Base-by-base conservation (phyloP, 2,329 filamentous ascomycete genomes). In the Colletotrichum sp. region DNA sequence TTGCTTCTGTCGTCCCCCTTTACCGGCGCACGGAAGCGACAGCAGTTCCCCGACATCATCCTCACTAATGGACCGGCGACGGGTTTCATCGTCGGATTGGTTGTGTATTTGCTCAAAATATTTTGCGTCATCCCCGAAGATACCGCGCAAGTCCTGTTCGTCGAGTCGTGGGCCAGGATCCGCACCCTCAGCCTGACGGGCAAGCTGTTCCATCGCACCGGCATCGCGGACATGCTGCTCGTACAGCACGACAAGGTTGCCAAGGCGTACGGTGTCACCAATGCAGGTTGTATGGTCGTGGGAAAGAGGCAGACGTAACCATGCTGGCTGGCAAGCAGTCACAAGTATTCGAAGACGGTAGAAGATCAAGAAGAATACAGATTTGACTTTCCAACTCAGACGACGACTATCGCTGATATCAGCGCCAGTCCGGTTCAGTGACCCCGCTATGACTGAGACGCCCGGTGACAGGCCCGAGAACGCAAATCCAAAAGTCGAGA, bases 131-230 rank as follows among this genome's bases (percentile, higher is more conserved):
- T 86, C 30, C 88, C 88, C 0, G 82, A 87, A 25, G 85, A 88
- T 32, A 90, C 90, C 78, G 93, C 96, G 86, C 91, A 92, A 77
- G 93, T 94, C 12, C 88, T 98, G 16, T 99, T 97, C 83, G 91
- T 98, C 32, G 97, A 99, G 87, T 97, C 94, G 25, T 98, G 96
- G 93, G 96, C 97, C 4, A 90, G 97, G 19, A 94, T 98, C 19
- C 93, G 90, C 78, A 93, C 91, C 15, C 85, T 98, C 78, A 98
- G 96, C 85, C 84, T 98, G 75, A 98, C 95, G 48, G 97, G 96
- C 1, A 93, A 91, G 82, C 86, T 98, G 48, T 87, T 99, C 73
- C 85, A 93, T 74, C 86, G 87, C 78, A 87, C 87, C 3, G 86
- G 88, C 61, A 85, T 98, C 55, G 94, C 94, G 64, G 95, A 98